phyloP scores from a whole-genome alignment of 345 rosid genomes.

The Eucalyptus viminalis region DNA sequence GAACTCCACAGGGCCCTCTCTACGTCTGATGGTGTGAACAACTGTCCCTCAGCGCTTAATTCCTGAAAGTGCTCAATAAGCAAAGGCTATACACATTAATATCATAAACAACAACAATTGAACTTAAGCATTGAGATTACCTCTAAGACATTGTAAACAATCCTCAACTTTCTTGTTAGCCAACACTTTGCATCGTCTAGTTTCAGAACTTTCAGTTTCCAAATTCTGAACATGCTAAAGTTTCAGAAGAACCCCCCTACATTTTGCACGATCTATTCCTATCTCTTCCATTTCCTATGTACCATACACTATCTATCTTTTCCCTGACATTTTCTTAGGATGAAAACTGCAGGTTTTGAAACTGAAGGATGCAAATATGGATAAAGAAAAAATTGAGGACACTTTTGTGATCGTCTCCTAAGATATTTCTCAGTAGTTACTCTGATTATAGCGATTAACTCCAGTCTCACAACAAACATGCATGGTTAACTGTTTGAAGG shows the following conservation, averaged over 20 bases:
- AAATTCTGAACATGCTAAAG: neutral
- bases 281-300: neutral
- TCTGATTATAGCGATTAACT: neutral
- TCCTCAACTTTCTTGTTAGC: neutral
- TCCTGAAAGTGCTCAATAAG: constrained; percentile 28
- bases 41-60: constrained; percentile 33
- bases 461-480: neutral
- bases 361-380: neutral
- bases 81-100: neutral
- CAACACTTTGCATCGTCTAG: neutral
- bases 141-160: neutral
- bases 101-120: neutral
- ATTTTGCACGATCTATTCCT: neutral
- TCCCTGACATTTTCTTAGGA: neutral
- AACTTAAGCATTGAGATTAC: neutral
- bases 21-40: constrained; percentile 60
- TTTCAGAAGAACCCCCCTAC: neutral
- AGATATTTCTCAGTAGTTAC: neutral
- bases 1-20: constrained; percentile 90
- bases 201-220: neutral
- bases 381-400: neutral
- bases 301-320: neutral
- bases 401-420: neutral
- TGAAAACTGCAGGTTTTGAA: neutral
- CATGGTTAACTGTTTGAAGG: neutral